Conservation (phyloP, 2,329 filamentous ascomycete genomes). For the Venturia pyrina region DNA sequence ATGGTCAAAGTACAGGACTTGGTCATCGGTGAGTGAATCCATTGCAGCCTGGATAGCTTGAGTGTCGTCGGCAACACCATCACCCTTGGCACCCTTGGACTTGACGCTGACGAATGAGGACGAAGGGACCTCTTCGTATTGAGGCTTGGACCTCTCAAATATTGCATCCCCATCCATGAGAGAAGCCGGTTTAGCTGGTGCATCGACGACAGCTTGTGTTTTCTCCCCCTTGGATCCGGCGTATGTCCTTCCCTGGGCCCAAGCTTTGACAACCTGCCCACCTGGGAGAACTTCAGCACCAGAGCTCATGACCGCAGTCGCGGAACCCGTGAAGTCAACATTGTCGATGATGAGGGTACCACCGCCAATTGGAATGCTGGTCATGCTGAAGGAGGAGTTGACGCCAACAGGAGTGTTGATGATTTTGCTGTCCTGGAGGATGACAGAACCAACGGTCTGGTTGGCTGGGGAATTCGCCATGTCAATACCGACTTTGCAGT, state of each 20-base stretch:
- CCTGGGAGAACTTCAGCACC: slow-evolving; percentile 58
- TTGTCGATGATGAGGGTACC: slow-evolving; percentile 82
- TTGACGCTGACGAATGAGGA: slow-evolving; percentile 75
- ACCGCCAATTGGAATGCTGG: slow-evolving; percentile 57
- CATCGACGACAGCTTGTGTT: slow-evolving; percentile 46
- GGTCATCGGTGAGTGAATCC: slow-evolving; percentile 51
- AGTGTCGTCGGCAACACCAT: slow-evolving; percentile 82
- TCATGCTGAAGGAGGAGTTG: slow-evolving; percentile 64
- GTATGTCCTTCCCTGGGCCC: slow-evolving; percentile 73
- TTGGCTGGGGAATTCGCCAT: slow-evolving; percentile 48
- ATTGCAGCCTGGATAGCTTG: slow-evolving; percentile 71
- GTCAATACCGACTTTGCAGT: slow-evolving; percentile 37
- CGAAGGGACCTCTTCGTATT: slow-evolving; percentile 63
- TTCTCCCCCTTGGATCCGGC: slow-evolving; percentile 36
- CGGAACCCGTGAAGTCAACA: slow-evolving; percentile 67
- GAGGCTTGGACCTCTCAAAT: slow-evolving; percentile 78
- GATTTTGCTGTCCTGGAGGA: slow-evolving; percentile 73
- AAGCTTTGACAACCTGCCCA: slow-evolving; percentile 58
- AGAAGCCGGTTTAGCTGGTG: slow-evolving; percentile 51
- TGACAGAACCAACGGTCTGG: slow-evolving; percentile 76
- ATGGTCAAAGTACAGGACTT: slow-evolving; percentile 56
- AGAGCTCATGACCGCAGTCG: slow-evolving; percentile 53
- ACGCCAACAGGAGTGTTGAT: slow-evolving; percentile 67
- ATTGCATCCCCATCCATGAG: slow-evolving; percentile 59
- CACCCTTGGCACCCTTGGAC: slow-evolving; percentile 71